Conservation (phyloP, 768 basidiomycete genomes). For the Mycena sanguinolenta region DNA sequence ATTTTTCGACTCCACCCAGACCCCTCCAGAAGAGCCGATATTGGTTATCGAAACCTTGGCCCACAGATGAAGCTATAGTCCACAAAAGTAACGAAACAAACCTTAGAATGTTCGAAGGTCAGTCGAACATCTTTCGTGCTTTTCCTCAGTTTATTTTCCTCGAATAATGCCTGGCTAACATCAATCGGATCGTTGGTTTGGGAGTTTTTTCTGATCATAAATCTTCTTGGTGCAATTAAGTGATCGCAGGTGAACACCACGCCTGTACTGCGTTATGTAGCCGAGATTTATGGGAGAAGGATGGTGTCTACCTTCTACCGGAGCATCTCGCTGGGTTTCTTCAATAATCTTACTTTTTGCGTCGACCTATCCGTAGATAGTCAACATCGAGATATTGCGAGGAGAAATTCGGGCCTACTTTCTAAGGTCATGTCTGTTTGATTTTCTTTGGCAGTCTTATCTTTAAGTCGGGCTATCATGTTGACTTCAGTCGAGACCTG, state of each 20-base stretch:
- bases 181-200: neutral
- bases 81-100: neutral
- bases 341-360: neutral
- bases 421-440: neutral
- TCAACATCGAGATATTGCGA: neutral
- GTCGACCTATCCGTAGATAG: neutral
- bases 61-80: neutral
- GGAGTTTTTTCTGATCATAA: neutral
- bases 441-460: neutral
- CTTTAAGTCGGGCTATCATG: neutral
- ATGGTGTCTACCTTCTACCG: neutral
- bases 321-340: neutral
- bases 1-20: conserved; percentile 33
- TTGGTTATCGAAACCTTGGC: conserved; percentile 33
- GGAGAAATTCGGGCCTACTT: neutral
- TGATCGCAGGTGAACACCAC: neutral
- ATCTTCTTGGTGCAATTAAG: neutral
- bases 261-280: neutral
- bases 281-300: neutral
- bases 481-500: neutral
- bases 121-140: conserved; percentile 6
- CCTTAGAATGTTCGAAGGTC: conserved; percentile 32
- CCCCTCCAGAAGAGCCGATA: conserved; percentile 24
- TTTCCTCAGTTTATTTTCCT: neutral
- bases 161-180: neutral